Percentiles rank a stretch among this genome's conserved stretches.
phyloP scores from a whole-genome alignment of 495 filamentous ascomycete species.

The Neurospora pannonica region DNA sequence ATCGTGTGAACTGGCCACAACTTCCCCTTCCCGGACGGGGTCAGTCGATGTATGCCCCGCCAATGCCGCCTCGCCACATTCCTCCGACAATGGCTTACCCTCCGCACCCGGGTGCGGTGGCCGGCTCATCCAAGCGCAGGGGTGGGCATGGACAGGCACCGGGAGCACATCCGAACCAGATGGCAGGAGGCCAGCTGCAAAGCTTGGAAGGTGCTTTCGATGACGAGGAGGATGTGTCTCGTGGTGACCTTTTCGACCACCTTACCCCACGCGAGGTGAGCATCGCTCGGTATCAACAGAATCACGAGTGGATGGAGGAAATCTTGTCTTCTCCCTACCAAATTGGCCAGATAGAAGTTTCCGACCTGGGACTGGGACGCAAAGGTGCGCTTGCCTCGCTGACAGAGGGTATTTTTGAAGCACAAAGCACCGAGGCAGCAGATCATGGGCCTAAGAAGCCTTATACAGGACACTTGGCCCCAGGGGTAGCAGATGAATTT shows the following conservation, averaged over 20 bases:
- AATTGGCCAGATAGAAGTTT: slow-evolving; percentile 71
- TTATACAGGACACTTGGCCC: slow-evolving; percentile 52
- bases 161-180: slow-evolving; percentile 14
- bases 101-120: slow-evolving; percentile 31
- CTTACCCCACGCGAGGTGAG: slow-evolving; percentile 83
- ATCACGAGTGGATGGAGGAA: slow-evolving; percentile 99
- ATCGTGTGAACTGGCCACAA: slow-evolving; percentile 79
- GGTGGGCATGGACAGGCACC: slow-evolving; percentile 16
- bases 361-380: slow-evolving; percentile 77
- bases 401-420: slow-evolving; percentile 65
- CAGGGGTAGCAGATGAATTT: slow-evolving; percentile 65
- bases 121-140: slow-evolving; percentile 38
- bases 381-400: slow-evolving; percentile 75
- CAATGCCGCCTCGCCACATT: slow-evolving; percentile 28
- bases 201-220: slow-evolving; percentile 52
- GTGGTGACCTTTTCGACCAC: slow-evolving; percentile 80
- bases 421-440: slow-evolving; percentile 50
- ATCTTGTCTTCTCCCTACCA: slow-evolving; percentile 81
- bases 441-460: slow-evolving; percentile 35
- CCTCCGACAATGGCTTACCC: slow-evolving; percentile 44
- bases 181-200: slow-evolving; percentile 13
- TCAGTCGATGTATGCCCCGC: slow-evolving; percentile 33
- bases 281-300: slow-evolving; percentile 73
- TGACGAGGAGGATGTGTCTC: slow-evolving; percentile 79
- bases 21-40: slow-evolving; percentile 56